Percentiles rank a stretch among this genome's conserved stretches.
Evolutionary conservation across 495 filamentous ascomycete genomes (phyloP).

Genomic region (Podospora pseudoanserina): DNA sequence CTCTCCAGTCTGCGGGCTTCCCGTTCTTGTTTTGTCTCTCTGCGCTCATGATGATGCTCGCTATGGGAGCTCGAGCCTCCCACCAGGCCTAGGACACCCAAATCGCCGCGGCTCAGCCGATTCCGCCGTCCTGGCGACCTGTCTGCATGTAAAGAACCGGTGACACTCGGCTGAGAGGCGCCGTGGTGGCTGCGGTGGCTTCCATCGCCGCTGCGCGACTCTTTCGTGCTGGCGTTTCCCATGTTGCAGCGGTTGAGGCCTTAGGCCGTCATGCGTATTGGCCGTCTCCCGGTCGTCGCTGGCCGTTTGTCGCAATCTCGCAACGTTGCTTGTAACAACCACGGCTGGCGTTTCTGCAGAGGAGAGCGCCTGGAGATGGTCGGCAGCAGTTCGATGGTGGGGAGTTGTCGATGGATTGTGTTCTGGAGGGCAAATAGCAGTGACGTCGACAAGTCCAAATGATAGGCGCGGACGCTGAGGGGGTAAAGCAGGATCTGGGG

Average conservation of each 20-base stretch:
- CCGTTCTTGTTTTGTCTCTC: constrained; percentile 87
- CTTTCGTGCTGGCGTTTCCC: constrained; percentile 35
- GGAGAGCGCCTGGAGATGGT: not conserved
- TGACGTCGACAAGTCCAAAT: not conserved
- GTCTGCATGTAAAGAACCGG: constrained; percentile 23
- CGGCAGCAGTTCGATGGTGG: not conserved
- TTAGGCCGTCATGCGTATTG: constrained; percentile 17
- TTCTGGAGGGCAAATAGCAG: not conserved
- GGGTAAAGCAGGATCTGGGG: not conserved
- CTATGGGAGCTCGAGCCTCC: constrained; percentile 26
- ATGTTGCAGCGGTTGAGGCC: constrained; percentile 18
- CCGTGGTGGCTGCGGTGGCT: constrained; percentile 24
- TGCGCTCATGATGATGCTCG: constrained; percentile 48
- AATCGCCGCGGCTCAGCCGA: constrained; percentile 29
- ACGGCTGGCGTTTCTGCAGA: not conserved
- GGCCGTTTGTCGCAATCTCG: not conserved
- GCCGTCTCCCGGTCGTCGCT: not conserved
- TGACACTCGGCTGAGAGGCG: constrained; percentile 16
- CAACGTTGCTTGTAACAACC: not conserved
- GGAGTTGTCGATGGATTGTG: not conserved
- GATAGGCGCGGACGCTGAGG: not conserved
- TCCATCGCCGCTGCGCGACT: constrained; percentile 30
- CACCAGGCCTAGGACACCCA: constrained; percentile 26
- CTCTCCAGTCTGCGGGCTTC: constrained; percentile 81
- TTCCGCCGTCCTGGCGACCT: constrained; percentile 26